These are phyloP conservation scores for Erysiphe pulchra DNA, from an alignment of 2,329 filamentous ascomycete species.

Conservation along the genomic window DNA sequence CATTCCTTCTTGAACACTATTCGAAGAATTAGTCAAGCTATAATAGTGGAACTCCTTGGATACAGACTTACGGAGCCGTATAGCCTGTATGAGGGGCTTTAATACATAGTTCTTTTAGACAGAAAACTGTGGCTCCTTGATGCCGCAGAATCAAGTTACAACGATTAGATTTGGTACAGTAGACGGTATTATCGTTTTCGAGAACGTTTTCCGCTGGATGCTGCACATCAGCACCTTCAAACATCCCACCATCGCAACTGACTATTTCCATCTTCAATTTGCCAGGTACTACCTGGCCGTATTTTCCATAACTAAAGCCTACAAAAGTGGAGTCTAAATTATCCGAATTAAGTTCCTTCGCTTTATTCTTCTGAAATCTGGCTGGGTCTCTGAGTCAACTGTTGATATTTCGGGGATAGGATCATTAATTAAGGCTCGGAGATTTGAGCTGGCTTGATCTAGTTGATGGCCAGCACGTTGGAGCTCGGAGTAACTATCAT, in stretches of 20 bases:
- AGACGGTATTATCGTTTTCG: constrained; percentile 58
- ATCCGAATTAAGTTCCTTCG: constrained; percentile 43
- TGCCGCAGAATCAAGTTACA: constrained; percentile 76
- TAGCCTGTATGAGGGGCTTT: constrained; percentile 60
- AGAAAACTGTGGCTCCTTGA: constrained; percentile 56
- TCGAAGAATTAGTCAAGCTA: constrained; percentile 5
- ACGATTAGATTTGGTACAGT: constrained; percentile 66
- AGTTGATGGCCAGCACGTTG: constrained; percentile 8
- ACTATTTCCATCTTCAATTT: constrained; percentile 64
- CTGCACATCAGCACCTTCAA: constrained; percentile 27
- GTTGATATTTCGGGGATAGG: constrained; percentile 8
- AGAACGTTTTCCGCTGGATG: constrained; percentile 63
- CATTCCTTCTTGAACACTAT: constrained; percentile 68
- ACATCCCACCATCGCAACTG: constrained; percentile 65
- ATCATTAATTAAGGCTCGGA: constrained; percentile 9
- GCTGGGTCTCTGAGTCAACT: constrained; percentile 5
- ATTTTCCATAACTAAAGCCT: constrained; percentile 58
- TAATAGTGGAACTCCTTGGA: background rate
- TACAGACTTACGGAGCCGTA: constrained; percentile 50
- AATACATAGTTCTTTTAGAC: constrained; percentile 63
- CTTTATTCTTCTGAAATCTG: constrained; percentile 30
- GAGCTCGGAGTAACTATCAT: constrained; percentile 6
- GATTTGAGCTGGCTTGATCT: constrained; percentile 8
- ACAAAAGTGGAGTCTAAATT: constrained; percentile 20
- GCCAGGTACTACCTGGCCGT: constrained; percentile 67